Evolutionary conservation across 192 early-diverging fungal species (phyloP), one percentile per base, ranked within the genome.

Genomic region (Pilaira anomala): DNA sequence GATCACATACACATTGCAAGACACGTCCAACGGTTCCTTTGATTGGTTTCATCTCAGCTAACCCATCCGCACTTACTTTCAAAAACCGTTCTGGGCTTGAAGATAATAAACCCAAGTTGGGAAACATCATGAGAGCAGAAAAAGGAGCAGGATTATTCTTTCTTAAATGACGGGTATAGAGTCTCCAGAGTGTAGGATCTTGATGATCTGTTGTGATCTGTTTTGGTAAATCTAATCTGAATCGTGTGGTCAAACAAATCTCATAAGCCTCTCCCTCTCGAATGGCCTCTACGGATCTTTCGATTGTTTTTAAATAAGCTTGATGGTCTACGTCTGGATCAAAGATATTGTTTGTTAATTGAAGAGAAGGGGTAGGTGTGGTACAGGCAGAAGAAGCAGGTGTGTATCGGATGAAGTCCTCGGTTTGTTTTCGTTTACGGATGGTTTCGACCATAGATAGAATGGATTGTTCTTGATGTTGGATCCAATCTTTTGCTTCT

Each of bases 1-100:
- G 73, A 11, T 66, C 62, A 53, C 80, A 82, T 44, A 80, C 76
- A 59, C 79, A 75, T 26, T 68, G 69, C 9, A 74, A 68, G 2
- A 79, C 81, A 1, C 75, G 68, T 3, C 70, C 82, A 1, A 80
- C 69, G 0, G 94, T 97, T 4, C 95, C 96, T 73, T 98, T 98
- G 72, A 97, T 97, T 0, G 96, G 96, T 66, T 96, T 96, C 95
- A 97, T 97, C 57, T 90, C 92, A 8, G 92, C 85, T 7, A 72
- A 61, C 13, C 77, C 80, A 16, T 69, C 48, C 13, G 26, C 44
- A 8, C 62, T 57, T 1, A 85, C 75, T 45, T 79, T 62, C 21
- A 94, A 53, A 68, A 96, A 96, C 5, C 90, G 78, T 72, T 98
- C 96, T 9, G 96, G 96, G 11, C 53, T 57, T 60, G 63, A 67